These are phyloP conservation scores for Leucocoprinus leucothites DNA, from an alignment of 768 basidiomycete genomes.

Conservation along the genomic window DNA sequence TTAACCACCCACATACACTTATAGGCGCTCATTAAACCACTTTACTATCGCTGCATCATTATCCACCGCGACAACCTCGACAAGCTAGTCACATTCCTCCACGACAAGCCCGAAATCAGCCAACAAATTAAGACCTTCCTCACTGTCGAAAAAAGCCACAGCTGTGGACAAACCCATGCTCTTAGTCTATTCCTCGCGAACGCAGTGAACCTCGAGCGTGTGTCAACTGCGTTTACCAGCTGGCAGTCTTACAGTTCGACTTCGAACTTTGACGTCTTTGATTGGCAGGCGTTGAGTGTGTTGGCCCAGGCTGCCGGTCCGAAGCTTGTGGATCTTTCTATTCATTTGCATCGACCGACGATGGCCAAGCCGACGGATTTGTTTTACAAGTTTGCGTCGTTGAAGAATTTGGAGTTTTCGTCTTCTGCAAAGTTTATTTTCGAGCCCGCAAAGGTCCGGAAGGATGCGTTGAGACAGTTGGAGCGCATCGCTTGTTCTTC, in stretches of 20 bases:
- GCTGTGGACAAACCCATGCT: background rate
- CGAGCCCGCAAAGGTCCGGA: background rate
- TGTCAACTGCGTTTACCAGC: background rate
- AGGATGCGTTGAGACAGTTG: background rate
- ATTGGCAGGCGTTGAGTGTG: background rate
- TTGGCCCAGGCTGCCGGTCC: background rate
- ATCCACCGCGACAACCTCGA: background rate
- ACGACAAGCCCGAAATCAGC: background rate
- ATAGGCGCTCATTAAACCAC: slow-evolving; percentile 1
- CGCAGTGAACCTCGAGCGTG: background rate
- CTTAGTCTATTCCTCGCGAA: background rate
- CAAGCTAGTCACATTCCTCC: background rate
- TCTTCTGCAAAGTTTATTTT: slow-evolving; percentile 6
- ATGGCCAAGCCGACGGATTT: background rate
- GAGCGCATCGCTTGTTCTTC: slow-evolving; percentile 1
- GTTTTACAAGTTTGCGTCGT: slow-evolving; percentile 1
- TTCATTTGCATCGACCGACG: slow-evolving; percentile 6
- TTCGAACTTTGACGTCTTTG: background rate
- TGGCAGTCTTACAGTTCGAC: background rate
- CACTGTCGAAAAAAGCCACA: background rate
- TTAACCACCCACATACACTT: background rate
- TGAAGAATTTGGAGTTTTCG: slow-evolving; percentile 3
- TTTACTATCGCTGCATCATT: slow-evolving; percentile 4
- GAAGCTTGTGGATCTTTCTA: background rate
- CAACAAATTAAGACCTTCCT: background rate